phyloP scores from a whole-genome alignment of 2,329 filamentous ascomycete species.

The Fusarium sp. region DNA sequence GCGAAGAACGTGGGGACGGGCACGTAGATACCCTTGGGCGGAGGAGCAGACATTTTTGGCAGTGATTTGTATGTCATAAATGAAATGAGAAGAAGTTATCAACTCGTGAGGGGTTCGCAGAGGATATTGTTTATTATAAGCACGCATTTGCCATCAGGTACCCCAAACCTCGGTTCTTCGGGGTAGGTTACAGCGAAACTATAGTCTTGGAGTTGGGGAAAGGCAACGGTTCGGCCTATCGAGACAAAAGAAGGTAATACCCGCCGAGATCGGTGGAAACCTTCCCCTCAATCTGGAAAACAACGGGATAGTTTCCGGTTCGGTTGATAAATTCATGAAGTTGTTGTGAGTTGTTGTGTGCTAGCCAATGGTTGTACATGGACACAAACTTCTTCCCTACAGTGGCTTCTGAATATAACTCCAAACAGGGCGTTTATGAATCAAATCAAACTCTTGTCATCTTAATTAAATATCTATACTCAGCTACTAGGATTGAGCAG shows the following conservation, averaged over 20 bases:
- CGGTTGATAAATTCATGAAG: not conserved
- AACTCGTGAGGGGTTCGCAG: constrained; percentile 21
- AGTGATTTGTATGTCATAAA: not conserved
- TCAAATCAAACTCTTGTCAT: not conserved
- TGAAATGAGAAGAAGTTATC: not conserved
- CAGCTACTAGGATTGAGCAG: not conserved
- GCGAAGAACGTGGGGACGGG: constrained; percentile 72
- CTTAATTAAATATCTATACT: no score
- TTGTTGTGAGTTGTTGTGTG: not conserved
- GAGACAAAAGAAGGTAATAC: not conserved
- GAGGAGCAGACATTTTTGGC: constrained; percentile 44
- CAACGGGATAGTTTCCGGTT: not conserved
- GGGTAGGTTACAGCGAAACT: constrained; percentile 36
- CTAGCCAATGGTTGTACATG: not conserved
- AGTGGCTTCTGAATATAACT: not conserved
- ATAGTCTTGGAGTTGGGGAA: constrained; percentile 18
- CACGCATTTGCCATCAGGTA: constrained; percentile 3
- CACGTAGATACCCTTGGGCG: constrained; percentile 66
- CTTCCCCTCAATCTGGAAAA: constrained; percentile 1
- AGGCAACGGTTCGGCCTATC: constrained; percentile 10
- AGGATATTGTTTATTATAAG: constrained; percentile 34
- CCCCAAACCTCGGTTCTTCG: constrained; percentile 36
- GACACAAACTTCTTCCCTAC: no score
- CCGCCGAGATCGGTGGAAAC: constrained; percentile 14
- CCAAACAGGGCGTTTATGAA: not conserved